These are phyloP conservation scores for Dacryopinax spathularia DNA, from an alignment of 768 basidiomycete genomes.

Conservation along the genomic window DNA sequence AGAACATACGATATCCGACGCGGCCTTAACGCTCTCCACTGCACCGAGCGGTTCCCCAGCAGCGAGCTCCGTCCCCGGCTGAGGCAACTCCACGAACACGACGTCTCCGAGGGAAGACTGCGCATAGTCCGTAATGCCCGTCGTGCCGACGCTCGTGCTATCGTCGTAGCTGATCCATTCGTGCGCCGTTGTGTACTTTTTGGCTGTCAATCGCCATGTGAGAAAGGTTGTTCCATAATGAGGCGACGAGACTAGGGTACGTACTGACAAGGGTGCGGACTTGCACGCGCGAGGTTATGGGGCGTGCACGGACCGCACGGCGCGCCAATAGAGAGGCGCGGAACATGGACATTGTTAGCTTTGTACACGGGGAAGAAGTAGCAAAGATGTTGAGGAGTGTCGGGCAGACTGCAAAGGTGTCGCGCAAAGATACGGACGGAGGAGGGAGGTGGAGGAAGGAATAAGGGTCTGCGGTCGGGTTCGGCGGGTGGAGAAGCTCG, in stretches of 20 bases:
- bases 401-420: neutral
- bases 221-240: neutral
- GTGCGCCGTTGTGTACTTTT: conserved; percentile 74
- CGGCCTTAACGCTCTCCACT: conserved; percentile 92
- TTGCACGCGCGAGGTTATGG: neutral
- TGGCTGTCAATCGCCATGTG: conserved; percentile 32
- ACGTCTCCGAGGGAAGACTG: conserved; percentile 88
- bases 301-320: neutral
- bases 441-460: no score
- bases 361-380: neutral
- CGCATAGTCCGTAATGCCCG: conserved; percentile 85
- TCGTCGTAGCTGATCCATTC: conserved; percentile 75
- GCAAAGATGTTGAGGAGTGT: neutral
- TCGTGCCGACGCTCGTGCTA: conserved; percentile 55
- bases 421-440: neutral
- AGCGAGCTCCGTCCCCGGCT: conserved; percentile 41
- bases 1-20: conserved; percentile 67
- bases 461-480: no score
- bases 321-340: neutral
- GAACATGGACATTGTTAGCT: neutral
- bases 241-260: neutral
- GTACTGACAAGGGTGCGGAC: conserved; percentile 14
- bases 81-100: conserved; percentile 87
- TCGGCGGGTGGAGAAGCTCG: no score
- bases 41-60: conserved; percentile 66